Evolutionary conservation across 352 stramenopile genomes (phyloP), one percentile per base, ranked within the genome.

Genomic region (Phytophthora macrochlamydospora): DNA sequence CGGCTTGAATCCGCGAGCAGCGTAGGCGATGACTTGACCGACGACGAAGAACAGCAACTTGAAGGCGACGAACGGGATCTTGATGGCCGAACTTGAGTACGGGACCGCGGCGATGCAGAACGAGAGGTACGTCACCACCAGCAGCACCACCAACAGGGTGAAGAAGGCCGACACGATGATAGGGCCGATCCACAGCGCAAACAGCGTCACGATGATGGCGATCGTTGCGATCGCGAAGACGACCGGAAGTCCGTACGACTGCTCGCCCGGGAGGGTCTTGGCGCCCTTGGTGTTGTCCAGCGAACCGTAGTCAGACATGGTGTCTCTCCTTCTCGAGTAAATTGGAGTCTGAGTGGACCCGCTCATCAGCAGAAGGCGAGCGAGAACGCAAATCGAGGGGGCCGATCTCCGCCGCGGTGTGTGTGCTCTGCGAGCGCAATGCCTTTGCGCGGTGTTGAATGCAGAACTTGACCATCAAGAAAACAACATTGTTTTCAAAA

Each of bases 1-100:
- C 2, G 59, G 59, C 37, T 67, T 67, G 51, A 67, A 67, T 31
- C 59, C 59, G 9, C 59, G 59, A 28, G 30, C 32, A 9, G 59
- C 51, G 12, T 62, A 67, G 28, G 37, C 33, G 9, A 51, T 13
- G 4, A 67, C 30, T 18, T 59, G 32, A 1, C n/a, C 53, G 29
- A 29, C 11, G 35, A 67, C 18, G 18, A 54, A 14, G 35, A 67
- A 32, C 28, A 59, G 51, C 45, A 67, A 24, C 35, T 61, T 60
- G 44, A 67, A 18, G 12, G 59, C 59, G 30, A 56, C 59, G 37
- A 62, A 56, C 43, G 59, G 59, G 2, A 62, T 42, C 28, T 31
- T 33, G 30, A 67, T 8, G 7, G 18, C 7, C 4, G 33, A 46
- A 12, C 28, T 67, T 1, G 59, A 28, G 35, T 38, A 62, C 12